These are phyloP conservation scores for Ophiosphaerella narmari DNA, from an alignment of 2,329 filamentous ascomycete species.

Conservation along the genomic window DNA sequence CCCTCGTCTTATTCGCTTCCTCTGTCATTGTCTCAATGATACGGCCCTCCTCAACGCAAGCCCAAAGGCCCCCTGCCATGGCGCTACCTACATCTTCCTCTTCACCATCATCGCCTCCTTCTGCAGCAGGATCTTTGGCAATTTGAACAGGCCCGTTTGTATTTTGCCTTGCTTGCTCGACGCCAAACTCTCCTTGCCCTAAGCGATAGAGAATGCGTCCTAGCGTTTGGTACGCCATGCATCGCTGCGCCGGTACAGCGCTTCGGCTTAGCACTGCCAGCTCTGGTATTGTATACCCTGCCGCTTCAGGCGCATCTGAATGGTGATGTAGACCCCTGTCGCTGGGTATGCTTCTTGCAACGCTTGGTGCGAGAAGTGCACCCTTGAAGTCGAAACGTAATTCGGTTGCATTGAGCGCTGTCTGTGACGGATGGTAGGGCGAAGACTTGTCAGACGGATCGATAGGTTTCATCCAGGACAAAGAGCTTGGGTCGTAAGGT, in stretches of 20 bases:
- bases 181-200: constrained; percentile 72
- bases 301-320: constrained; percentile 86
- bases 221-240: constrained; percentile 88
- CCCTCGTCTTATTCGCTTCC: constrained; percentile 69
- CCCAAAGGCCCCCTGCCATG: constrained; percentile 79
- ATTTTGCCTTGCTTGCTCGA: constrained; percentile 49
- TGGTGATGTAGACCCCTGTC: constrained; percentile 90
- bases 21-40: constrained; percentile 77
- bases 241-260: constrained; percentile 82
- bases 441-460: constrained; percentile 66
- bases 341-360: constrained; percentile 73
- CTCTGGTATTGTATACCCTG: constrained; percentile 91
- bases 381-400: constrained; percentile 91
- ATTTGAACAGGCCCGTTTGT: constrained; percentile 54
- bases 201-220: constrained; percentile 84
- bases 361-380: constrained; percentile 74
- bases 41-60: constrained; percentile 73
- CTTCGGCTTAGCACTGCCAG: constrained; percentile 80
- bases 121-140: constrained; percentile 47
- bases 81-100: constrained; percentile 43
- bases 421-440: constrained; percentile 79
- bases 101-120: constrained; percentile 32
- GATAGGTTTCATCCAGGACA: constrained; percentile 86
- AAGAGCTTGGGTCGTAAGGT: constrained; percentile 79
- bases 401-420: constrained; percentile 71